Base-by-base conservation (phyloP, 1,139 yeast species). In the Pichiaceae sp. region DNA sequence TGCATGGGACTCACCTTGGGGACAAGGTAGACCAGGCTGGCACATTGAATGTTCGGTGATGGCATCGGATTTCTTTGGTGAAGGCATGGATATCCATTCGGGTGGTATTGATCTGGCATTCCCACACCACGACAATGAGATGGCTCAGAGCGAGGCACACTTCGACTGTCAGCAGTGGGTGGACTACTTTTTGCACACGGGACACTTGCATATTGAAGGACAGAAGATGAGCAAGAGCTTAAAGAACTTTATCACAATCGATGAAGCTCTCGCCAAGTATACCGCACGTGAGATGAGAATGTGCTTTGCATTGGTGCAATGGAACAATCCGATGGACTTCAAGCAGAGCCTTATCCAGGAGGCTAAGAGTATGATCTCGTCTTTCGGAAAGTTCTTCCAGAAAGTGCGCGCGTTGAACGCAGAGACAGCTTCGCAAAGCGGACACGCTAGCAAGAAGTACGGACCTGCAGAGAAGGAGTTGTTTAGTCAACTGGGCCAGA, bases 121-220 rank as follows among this genome's bases (percentile, higher is more conserved):
- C 68, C 99, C 99, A n/a, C 99, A 91, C 59, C 99, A 91, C 62
- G 99, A 91, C 61, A 91, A 91, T 54, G 99, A 91, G 63, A 68
- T 91, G 49, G 99, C 99, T 1, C 99, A 91, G 64, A 75, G 93
- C 21, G 99, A 91, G 62, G 98, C 97, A 4, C 82, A 79, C 59
- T 91, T 70, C 58, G 86, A 85, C 52, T 80, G 84, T 60, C 64
- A 75, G 37, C 98, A 93, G 62, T 91, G 99, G 99, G 86, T 91
- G 38, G 89, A 91, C 60, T 91, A 91, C 60, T 91, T 91, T 62
- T 62, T 91, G 63, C 99, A 91, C 60, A 86, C 95, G 35, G 99
- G 99, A 27, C 99, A 91, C 61, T 70, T 91, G 52, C 98, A 91
- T 59, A 91, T 91, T 49, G 96, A 91, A 59, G 99, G 99, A 17